Evolutionary conservation across 768 basidiomycete genomes (phyloP), one percentile per base, ranked within the genome.

Genomic region (Suillus decipiens): DNA sequence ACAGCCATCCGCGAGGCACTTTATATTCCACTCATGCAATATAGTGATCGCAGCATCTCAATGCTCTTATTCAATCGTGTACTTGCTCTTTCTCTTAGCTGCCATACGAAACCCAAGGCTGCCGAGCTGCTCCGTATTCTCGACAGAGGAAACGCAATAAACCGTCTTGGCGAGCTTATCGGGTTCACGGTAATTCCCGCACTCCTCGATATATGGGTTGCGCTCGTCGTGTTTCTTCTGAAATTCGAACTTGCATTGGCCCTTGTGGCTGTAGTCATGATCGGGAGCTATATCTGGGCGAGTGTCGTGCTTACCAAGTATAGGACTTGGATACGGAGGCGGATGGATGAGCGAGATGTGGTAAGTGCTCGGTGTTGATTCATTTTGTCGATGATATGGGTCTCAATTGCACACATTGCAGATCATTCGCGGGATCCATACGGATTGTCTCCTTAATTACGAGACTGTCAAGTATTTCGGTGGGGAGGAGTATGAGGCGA

Each of bases 11-110:
- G 85, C 48, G 85, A 87, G 73, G 82, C 83, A 36, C 79, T 94
- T 2, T 96, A 93, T 90, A 84, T 89, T 3, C 92, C 94, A 1
- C 90, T 99, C 47, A 90, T 94, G 84, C 93, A 94, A 75, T 92
- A 87, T 72, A 92, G 91, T 0, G 93, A 96, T 71, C 78, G 89
- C 69, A 84, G 85, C 84, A 66, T 62, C 77, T 69, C 47, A 3
- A 61, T 58, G 47, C 79, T 95, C 58, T 89, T 93, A 11, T 93
- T 91, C 76, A 86, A 95, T 63, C 95, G 96, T 69, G 77, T 96
- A 1, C 81, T 97, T 12, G 91, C 93, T 64, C 85, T 98, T 5
- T 92, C 92, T 1, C 87, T 95, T 66, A 84, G 89, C 6, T 94
- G 89, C 83, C 93, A 90, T 72, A 90, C 85, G 9, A 89, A 83